These are phyloP conservation scores for Oryza coarctata DNA, from an alignment of 176 grass and related monocot species.

Conservation along the genomic window DNA sequence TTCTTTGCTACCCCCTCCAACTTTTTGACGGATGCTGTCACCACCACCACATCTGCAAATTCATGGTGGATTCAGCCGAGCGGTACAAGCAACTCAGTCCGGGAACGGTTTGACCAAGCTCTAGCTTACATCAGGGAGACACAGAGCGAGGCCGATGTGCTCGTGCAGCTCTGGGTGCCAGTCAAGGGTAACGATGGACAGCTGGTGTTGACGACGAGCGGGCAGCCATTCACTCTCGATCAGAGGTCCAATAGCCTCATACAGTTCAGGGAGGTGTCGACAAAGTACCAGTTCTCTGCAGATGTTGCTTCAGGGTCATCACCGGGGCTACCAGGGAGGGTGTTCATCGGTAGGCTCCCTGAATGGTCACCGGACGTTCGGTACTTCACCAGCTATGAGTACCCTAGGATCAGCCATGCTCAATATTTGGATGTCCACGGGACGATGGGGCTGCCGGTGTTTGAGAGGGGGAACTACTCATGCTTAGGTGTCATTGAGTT, in stretches of 20 bases:
- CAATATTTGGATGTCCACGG: constrained; percentile 63
- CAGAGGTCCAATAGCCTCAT: constrained; percentile 56
- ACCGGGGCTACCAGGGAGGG: constrained; percentile 74
- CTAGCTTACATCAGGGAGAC: constrained; percentile 60
- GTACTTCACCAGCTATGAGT: constrained; percentile 74
- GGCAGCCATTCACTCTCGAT: constrained; percentile 73
- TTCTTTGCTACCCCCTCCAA: constrained; percentile 44
- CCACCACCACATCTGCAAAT: constrained; percentile 16
- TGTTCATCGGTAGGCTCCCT: constrained; percentile 73
- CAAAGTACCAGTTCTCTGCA: constrained; percentile 60
- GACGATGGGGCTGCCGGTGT: constrained; percentile 80
- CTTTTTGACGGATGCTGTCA: constrained; percentile 41
- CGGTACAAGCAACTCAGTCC: constrained; percentile 29
- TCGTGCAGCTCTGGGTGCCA: constrained; percentile 91
- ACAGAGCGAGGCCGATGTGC: constrained; percentile 53
- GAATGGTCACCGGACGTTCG: constrained; percentile 97
- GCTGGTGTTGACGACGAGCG: constrained; percentile 64
- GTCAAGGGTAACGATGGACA: constrained; percentile 43
- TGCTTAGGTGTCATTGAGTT: constrained; percentile 94
- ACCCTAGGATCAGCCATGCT: constrained; percentile 61
- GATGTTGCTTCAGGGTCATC: constrained; percentile 46
- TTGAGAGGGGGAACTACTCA: constrained; percentile 52
- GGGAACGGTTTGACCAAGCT: constrained; percentile 61
- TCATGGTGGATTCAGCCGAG: constrained; percentile 38
- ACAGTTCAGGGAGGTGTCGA: constrained; percentile 72